Percentiles rank a stretch among this genome's conserved stretches.
phyloP scores from a whole-genome alignment of 2,329 filamentous ascomycete genomes.

The Aspergillus quadrilineatus region DNA sequence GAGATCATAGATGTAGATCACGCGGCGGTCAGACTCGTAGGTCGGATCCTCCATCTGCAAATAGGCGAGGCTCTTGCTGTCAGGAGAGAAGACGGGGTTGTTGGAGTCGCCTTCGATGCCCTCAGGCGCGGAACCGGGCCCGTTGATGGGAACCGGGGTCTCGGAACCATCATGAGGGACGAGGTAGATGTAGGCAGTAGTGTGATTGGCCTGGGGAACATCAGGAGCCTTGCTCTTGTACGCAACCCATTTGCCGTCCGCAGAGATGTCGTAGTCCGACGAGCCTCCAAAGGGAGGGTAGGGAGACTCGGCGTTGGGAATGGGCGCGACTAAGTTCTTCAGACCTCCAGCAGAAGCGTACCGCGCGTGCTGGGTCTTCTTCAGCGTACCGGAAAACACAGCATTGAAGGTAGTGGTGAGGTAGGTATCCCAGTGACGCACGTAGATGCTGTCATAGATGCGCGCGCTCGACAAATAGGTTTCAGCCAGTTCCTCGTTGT shows the following conservation, averaged over 20 bases:
- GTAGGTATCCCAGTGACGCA: slow-evolving; percentile 82
- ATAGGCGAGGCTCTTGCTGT: slow-evolving; percentile 71
- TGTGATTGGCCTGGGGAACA: slow-evolving; percentile 57
- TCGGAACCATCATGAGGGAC: slow-evolving; percentile 64
- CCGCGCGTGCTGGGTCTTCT: slow-evolving; percentile 24
- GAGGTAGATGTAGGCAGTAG: slow-evolving; percentile 79
- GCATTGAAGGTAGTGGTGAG: slow-evolving; percentile 66
- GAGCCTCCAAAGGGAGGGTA: slow-evolving; percentile 70
- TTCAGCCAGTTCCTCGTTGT: slow-evolving; percentile 62
- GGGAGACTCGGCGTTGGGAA: slow-evolving; percentile 47
- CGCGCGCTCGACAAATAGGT: slow-evolving; percentile 64
- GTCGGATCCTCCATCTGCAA: slow-evolving; percentile 72
- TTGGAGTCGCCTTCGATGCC: slow-evolving; percentile 56
- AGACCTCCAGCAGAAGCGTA: slow-evolving; percentile 57
- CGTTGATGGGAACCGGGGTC: slow-evolving; percentile 49
- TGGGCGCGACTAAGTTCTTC: slow-evolving; percentile 39
- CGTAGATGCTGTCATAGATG: slow-evolving; percentile 73
- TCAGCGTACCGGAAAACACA: slow-evolving; percentile 69
- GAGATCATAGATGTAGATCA: slow-evolving; percentile 44
- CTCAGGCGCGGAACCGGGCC: slow-evolving; percentile 43
- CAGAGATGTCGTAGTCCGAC: slow-evolving; percentile 70
- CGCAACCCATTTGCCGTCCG: slow-evolving; percentile 41
- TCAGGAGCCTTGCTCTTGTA: slow-evolving; percentile 47
- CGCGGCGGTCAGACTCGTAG: slow-evolving; percentile 75
- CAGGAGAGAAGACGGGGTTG: slow-evolving; percentile 72